These are phyloP conservation scores for Kwoniella shandongensis DNA, from an alignment of 768 basidiomycete species.

Conservation along the genomic window DNA sequence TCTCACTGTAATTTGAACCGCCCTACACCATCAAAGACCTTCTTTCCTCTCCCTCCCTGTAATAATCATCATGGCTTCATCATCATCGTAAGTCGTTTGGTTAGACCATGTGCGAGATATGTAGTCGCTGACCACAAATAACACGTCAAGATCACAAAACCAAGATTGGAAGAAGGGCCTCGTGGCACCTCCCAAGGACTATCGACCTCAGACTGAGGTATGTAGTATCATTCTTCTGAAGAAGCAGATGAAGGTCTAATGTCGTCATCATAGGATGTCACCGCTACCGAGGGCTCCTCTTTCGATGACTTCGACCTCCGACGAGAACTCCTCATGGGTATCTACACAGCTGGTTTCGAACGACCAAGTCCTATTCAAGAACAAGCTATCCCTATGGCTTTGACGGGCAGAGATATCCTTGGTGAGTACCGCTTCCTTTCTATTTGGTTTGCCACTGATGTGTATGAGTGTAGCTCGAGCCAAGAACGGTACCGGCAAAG, in stretches of 20 bases:
- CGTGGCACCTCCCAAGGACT: constrained; percentile 83
- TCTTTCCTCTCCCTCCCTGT: background rate
- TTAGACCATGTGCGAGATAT: background rate
- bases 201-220: constrained; percentile 86
- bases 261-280: constrained; percentile 67
- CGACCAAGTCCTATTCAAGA: constrained; percentile 97
- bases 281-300: constrained; percentile 85
- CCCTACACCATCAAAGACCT: background rate
- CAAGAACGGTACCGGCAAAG: constrained; percentile 67
- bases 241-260: too few relatives aligned
- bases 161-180: constrained; percentile 72
- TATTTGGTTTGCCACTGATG: background rate
- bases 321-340: constrained; percentile 97
- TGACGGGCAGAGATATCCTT: constrained; percentile 81
- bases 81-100: constrained; percentile 44
- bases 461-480: constrained; percentile 33
- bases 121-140: background rate
- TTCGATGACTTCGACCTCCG: constrained; percentile 93
- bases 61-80: constrained; percentile 35
- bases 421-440: constrained; percentile 13
- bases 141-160: constrained; percentile 1
- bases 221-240: constrained; percentile 20
- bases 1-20: too few relatives aligned
- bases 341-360: constrained; percentile 93
- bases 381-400: constrained; percentile 93